Percentiles rank a stretch among this genome's conserved stretches.
phyloP scores from a whole-genome alignment of 2,329 filamentous ascomycete genomes.

The Metarhizium humberi region DNA sequence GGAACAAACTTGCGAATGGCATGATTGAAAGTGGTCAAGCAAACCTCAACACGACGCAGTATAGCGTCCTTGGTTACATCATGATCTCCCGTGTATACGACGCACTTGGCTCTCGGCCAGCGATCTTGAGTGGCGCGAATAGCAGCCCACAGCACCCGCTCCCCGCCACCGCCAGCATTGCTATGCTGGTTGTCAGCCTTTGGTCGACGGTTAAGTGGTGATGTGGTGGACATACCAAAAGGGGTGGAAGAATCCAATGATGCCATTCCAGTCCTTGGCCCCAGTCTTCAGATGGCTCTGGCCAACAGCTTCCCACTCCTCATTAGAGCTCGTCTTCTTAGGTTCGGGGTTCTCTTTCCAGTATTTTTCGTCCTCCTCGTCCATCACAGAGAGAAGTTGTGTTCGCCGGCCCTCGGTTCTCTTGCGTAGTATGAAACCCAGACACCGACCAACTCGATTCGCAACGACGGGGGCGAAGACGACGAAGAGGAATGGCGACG shows the following conservation, averaged over 20 bases:
- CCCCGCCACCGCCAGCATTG: constrained; percentile 92
- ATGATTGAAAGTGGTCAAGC: constrained; percentile 5
- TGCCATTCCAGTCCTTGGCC: constrained; percentile 60
- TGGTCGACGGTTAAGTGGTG: not conserved
- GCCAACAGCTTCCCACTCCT: constrained; percentile 64
- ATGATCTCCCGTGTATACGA: constrained; percentile 93
- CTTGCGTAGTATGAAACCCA: constrained; percentile 54
- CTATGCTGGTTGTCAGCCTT: constrained; percentile 30
- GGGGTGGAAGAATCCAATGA: constrained; percentile 94
- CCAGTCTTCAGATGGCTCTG: constrained; percentile 41
- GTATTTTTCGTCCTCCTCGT: constrained; percentile 33
- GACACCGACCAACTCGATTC: constrained; percentile 26
- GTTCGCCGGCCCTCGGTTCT: constrained; percentile 54
- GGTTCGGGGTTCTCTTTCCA: constrained; percentile 23
- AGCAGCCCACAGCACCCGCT: constrained; percentile 92
- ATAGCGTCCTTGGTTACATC: constrained; percentile 76
- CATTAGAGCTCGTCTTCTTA: constrained; percentile 34
- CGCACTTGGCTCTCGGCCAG: constrained; percentile 81
- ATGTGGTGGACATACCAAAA: constrained; percentile 60
- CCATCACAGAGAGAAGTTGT: constrained; percentile 44
- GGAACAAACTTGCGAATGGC: no score
- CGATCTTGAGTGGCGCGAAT: constrained; percentile 81
- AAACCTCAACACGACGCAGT: constrained; percentile 64
- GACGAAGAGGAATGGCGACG: constrained; percentile 13
- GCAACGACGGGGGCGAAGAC: constrained; percentile 17